Evolutionary conservation across 2,329 filamentous ascomycete genomes (phyloP).

Genomic region (Claviceps spartinae): DNA sequence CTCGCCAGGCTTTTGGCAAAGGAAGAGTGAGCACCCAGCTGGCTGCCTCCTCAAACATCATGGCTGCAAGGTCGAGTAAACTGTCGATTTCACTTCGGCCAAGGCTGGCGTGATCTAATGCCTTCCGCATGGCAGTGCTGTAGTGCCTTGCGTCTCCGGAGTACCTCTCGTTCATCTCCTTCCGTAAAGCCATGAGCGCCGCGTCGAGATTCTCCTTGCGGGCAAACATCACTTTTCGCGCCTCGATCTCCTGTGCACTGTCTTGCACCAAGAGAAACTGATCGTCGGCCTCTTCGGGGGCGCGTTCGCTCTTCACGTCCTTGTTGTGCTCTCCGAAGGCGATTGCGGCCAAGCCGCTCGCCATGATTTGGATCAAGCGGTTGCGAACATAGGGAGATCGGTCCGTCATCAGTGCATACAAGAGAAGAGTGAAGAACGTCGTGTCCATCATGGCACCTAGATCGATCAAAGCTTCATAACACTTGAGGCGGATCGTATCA

Average conservation of each 20-base stretch:
- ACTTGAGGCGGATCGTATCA: constrained; percentile 51
- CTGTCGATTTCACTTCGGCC: constrained; percentile 28
- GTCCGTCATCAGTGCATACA: constrained; percentile 47
- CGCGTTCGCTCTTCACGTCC: constrained; percentile 25
- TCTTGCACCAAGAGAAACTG: constrained; percentile 28
- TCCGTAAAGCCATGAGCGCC: constrained; percentile 32
- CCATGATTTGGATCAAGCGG: constrained; percentile 45
- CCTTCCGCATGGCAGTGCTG: constrained; percentile 29
- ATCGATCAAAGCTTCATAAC: constrained; percentile 49
- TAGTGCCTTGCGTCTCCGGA: constrained; percentile 24
- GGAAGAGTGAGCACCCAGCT: constrained; percentile 28
- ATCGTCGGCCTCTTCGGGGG: constrained; percentile 22
- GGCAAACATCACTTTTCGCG: constrained; percentile 47
- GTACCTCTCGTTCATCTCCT: constrained; percentile 31
- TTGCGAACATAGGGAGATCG: constrained; percentile 49
- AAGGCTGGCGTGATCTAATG: constrained; percentile 25
- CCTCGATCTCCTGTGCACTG: constrained; percentile 38
- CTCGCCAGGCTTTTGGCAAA: constrained; percentile 28
- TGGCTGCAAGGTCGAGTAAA: constrained; percentile 29
- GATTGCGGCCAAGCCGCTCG: constrained; percentile 45
- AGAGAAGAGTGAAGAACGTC: constrained; percentile 40
- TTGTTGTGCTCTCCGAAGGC: constrained; percentile 48
- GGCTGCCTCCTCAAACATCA: constrained; percentile 32
- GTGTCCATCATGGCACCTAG: constrained; percentile 46
- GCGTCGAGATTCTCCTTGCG: constrained; percentile 49